Conservation (phyloP, 768 basidiomycete genomes). For the Phylloporus sp. region DNA sequence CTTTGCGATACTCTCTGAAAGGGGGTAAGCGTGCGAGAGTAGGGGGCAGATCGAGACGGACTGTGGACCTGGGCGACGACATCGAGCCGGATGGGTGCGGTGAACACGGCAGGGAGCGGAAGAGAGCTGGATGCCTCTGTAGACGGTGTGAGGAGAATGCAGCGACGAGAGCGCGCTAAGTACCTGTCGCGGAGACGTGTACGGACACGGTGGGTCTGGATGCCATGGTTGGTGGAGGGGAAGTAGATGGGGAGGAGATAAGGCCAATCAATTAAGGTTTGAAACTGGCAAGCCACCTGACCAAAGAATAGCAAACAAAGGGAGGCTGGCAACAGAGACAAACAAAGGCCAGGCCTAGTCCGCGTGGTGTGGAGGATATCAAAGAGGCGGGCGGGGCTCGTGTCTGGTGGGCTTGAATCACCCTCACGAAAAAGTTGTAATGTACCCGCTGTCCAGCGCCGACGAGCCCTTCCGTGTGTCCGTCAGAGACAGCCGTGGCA, state of each 20-base stretch:
- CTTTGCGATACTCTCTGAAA: conserved; percentile 91
- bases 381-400: background rate
- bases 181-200: conserved; percentile 72
- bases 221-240: conserved; percentile 58
- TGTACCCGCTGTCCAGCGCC: conserved; percentile 32
- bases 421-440: conserved; percentile 13
- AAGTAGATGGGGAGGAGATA: conserved; percentile 33
- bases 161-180: conserved; percentile 12
- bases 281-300: conserved; percentile 26
- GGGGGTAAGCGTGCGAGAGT: background rate
- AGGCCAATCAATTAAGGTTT: conserved; percentile 23
- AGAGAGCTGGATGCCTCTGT: conserved; percentile 84
- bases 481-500: conserved; percentile 29
- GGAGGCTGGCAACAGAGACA: conserved; percentile 22
- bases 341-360: conserved; percentile 29
- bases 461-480: conserved; percentile 30
- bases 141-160: conserved; percentile 2
- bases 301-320: conserved; percentile 19
- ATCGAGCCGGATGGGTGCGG: conserved; percentile 97
- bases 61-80: conserved; percentile 99
- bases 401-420: background rate
- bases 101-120: conserved; percentile 92
- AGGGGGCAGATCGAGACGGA: conserved; percentile 45
- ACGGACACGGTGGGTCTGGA: conserved; percentile 90
- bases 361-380: conserved; percentile 32